Conservation (phyloP, 2,329 filamentous ascomycete genomes). For the Trichoderma harzianum region DNA sequence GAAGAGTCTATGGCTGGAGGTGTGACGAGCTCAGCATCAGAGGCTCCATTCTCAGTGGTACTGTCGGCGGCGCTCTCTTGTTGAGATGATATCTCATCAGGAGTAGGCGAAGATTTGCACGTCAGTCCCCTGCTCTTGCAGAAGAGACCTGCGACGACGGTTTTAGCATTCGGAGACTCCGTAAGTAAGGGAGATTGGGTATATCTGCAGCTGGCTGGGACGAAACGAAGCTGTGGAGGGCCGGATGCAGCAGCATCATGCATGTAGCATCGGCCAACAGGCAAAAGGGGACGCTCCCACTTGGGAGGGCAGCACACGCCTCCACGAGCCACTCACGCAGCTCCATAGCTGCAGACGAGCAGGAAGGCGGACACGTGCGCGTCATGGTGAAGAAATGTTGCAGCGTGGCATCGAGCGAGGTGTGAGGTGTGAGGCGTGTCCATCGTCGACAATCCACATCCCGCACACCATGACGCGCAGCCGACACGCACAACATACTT, state of each 20-base stretch:
- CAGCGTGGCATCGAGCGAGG: not conserved
- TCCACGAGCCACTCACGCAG: not conserved
- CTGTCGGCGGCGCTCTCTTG: conserved; percentile 4
- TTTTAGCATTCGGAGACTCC: conserved; percentile 1
- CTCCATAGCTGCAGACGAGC: not conserved
- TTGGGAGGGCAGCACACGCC: not conserved
- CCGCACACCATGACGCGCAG: not conserved
- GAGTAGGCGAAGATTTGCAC: conserved; percentile 31
- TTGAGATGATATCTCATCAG: conserved; percentile 6
- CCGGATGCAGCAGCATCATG: not conserved
- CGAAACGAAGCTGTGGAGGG: not conserved
- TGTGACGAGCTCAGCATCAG: conserved; percentile 8
- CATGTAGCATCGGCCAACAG: not conserved
- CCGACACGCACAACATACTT: not conserved
- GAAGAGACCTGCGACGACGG: conserved; percentile 29
- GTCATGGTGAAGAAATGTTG: not conserved
- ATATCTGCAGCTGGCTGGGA: not conserved
- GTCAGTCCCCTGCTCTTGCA: conserved; percentile 34
- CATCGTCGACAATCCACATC: not conserved
- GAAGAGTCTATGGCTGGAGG: conserved; percentile 11
- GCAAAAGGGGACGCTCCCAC: not conserved
- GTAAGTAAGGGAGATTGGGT: not conserved
- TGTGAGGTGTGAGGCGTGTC: too few species aligned
- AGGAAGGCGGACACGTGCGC: not conserved
- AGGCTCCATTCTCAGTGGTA: conserved; percentile 10